phyloP scores from a whole-genome alignment of 2,329 filamentous ascomycete genomes.

The Talaromyces pinophilus region DNA sequence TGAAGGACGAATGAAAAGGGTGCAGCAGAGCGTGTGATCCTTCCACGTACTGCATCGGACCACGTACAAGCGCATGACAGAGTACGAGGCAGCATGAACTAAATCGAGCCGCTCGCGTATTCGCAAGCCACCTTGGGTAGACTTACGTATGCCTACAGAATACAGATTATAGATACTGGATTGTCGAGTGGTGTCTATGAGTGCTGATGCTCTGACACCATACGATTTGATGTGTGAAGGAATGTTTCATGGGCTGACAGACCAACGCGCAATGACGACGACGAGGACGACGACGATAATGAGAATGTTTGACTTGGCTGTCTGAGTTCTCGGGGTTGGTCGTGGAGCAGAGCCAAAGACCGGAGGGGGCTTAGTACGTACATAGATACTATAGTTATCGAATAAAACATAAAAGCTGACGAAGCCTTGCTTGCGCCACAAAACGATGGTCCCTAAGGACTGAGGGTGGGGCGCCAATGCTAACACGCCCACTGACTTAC shows the following conservation, averaged over 20 bases:
- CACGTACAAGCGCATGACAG: conserved; percentile 14
- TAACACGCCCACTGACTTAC: background rate
- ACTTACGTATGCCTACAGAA: conserved; percentile 16
- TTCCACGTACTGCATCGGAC: background rate
- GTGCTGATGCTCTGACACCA: background rate
- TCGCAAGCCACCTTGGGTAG: conserved; percentile 18
- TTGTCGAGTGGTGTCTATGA: no score
- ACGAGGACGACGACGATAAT: background rate
- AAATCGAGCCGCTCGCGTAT: conserved; percentile 7
- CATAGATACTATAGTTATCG: background rate
- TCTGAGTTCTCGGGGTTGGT: background rate
- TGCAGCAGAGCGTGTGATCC: background rate
- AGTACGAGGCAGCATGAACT: conserved; percentile 5
- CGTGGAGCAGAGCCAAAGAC: background rate
- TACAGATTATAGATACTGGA: background rate
- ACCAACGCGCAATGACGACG: background rate
- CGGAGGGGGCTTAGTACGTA: background rate
- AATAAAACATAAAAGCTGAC: conserved; percentile 15
- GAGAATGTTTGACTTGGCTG: background rate
- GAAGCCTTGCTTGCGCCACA: conserved; percentile 20
- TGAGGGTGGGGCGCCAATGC: background rate
- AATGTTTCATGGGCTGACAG: background rate
- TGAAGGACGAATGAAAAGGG: conserved; percentile 1
- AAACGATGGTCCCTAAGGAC: no score
- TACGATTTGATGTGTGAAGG: background rate